phyloP scores from a whole-genome alignment of 2,329 filamentous ascomycete genomes.

The Pezicula rhizophila region DNA sequence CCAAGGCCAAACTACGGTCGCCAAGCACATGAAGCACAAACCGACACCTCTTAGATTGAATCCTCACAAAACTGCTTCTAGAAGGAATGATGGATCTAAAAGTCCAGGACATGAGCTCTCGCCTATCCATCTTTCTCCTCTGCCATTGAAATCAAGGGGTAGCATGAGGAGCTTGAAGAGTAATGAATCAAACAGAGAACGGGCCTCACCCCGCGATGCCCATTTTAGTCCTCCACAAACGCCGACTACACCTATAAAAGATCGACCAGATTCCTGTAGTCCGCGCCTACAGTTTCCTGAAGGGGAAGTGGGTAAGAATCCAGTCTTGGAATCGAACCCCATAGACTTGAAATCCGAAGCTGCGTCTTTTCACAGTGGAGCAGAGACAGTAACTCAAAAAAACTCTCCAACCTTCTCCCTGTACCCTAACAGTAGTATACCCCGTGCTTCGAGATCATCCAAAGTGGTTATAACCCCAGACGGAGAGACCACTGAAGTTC shows the following conservation, averaged over 20 bases:
- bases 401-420: conserved; percentile 6
- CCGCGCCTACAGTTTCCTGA: conserved; percentile 13
- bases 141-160: not conserved
- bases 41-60: conserved; percentile 16
- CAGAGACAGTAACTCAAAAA: conserved; percentile 8
- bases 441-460: not conserved
- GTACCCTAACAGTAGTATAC: not conserved
- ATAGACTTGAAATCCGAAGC: not conserved
- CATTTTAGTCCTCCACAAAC: conserved; percentile 16
- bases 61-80: not conserved
- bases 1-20: not conserved
- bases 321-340: not conserved
- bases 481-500: not conserved
- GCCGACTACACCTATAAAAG: conserved; percentile 1
- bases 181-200: conserved; percentile 1
- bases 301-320: not conserved
- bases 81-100: not conserved
- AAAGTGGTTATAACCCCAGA: not conserved
- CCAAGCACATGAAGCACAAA: conserved; percentile 7
- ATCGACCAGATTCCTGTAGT: conserved; percentile 13
- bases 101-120: not conserved
- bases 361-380: conserved; percentile 1
- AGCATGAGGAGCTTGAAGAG: not conserved
- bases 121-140: not conserved
- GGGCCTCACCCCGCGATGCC: conserved; percentile 19